phyloP scores from a whole-genome alignment of 495 filamentous ascomycete genomes.

The Bacidia rubella region DNA sequence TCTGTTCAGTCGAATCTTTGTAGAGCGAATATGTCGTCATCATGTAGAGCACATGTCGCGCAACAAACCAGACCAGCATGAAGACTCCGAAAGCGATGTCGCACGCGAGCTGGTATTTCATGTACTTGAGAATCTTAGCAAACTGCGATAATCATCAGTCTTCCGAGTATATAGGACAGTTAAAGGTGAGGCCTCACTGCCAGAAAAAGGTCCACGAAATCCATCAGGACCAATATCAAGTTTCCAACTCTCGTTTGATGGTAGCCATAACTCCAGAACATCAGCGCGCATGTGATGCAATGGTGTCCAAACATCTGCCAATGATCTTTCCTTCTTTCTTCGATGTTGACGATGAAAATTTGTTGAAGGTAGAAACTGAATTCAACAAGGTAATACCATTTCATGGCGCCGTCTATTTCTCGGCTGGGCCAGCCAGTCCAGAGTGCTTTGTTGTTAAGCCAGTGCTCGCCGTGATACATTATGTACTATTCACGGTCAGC shows the following conservation, averaged over 20 bases:
- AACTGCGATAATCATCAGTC: conserved; percentile 37
- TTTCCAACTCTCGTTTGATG: conserved; percentile 77
- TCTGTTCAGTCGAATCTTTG: conserved; percentile 46
- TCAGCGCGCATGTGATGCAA: conserved; percentile 69
- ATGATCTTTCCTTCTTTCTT: conserved; percentile 86
- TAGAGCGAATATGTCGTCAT: conserved; percentile 69
- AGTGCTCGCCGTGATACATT: conserved; percentile 60
- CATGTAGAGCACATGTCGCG: conserved; percentile 70
- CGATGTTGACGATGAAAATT: conserved; percentile 85
- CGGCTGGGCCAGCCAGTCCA: conserved; percentile 76
- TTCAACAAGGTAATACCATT: conserved; percentile 86
- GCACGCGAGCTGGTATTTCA: conserved; percentile 60
- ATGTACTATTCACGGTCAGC: conserved; percentile 47
- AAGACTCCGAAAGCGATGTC: conserved; percentile 79
- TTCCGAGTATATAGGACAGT: neutral
- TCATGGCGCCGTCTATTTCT: conserved; percentile 56
- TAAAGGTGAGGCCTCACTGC: conserved; percentile 45
- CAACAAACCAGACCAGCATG: conserved; percentile 69
- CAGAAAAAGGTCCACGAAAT: conserved; percentile 77
- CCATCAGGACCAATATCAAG: conserved; percentile 83
- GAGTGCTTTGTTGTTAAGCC: conserved; percentile 59
- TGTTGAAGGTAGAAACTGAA: conserved; percentile 91
- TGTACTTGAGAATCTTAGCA: conserved; percentile 92
- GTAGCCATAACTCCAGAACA: conserved; percentile 70
- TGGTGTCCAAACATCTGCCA: conserved; percentile 94